Evolutionary conservation across 257 asterid species (phyloP).

Genomic region (Haberlea rhodopensis): DNA sequence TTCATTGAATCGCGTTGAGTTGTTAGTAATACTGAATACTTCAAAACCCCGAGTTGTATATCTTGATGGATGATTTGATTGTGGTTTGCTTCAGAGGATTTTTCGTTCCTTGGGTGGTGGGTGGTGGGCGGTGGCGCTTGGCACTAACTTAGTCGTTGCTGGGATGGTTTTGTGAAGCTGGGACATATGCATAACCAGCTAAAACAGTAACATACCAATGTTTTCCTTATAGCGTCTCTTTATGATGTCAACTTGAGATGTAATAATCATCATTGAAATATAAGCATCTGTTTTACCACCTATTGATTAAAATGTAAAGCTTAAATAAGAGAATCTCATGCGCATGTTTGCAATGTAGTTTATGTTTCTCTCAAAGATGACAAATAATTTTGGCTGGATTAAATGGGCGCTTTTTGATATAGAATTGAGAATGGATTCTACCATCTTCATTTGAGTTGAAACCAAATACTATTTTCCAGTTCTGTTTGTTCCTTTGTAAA

Average conservation of each 20-base stretch:
- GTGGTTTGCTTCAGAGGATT: background rate
- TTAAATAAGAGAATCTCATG: background rate
- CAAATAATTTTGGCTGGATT: too few species aligned
- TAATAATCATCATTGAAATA: background rate
- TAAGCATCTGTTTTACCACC: too few species aligned
- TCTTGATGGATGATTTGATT: background rate
- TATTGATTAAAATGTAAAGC: slow-evolving; percentile 1
- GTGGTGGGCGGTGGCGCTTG: background rate
- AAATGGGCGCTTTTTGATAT: too few species aligned
- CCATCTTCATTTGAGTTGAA: background rate
- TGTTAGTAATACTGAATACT: background rate
- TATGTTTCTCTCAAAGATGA: too few species aligned
- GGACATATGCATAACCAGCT: background rate
- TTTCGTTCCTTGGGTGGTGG: background rate
- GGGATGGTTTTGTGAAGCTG: background rate
- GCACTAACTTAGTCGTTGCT: background rate
- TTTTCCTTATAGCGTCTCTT: background rate
- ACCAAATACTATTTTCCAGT: background rate
- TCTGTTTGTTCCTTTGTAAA: background rate
- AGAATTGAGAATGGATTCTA: slow-evolving; percentile 5
- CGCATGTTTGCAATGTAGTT: slow-evolving; percentile 6
- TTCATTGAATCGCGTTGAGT: background rate
- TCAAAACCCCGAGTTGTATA: too few species aligned
- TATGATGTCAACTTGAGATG: background rate
- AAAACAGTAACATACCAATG: background rate